phyloP scores from a whole-genome alignment of 2,329 filamentous ascomycete species.

The Colletotrichum limetticola region DNA sequence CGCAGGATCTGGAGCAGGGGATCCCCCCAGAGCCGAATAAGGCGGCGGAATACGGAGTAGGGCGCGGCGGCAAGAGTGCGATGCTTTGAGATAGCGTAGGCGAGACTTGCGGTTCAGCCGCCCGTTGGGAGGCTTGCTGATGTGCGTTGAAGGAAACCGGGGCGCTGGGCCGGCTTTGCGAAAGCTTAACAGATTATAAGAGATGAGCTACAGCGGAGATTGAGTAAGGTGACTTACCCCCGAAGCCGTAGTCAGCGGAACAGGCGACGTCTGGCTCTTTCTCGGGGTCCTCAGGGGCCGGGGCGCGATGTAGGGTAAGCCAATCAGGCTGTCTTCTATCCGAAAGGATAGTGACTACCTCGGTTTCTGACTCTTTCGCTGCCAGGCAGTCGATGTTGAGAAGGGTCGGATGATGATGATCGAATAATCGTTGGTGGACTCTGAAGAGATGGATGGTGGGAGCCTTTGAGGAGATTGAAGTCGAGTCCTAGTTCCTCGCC shows the following conservation, averaged over 20 bases:
- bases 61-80: neutral
- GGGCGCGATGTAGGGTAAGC: neutral
- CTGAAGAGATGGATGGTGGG: neutral
- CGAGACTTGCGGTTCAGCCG: neutral
- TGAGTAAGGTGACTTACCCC: neutral
- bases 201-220: conserved; percentile 15
- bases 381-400: neutral
- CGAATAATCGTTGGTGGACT: neutral
- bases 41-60: neutral
- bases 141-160: neutral
- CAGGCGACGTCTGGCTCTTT: neutral
- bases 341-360: neutral
- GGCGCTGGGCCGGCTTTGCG: neutral
- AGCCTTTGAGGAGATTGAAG: neutral
- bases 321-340: neutral
- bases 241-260: neutral
- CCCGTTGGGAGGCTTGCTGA: neutral
- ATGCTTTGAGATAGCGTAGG: neutral
- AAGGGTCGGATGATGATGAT: neutral
- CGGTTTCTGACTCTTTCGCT: too few species aligned
- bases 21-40: neutral
- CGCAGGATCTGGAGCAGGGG: conserved; percentile 6
- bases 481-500: neutral
- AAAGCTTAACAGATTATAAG: conserved; percentile 14
- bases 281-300: neutral